Base-by-base conservation (phyloP, 805 yeast species). In the Saccharomycopsis microspora region DNA sequence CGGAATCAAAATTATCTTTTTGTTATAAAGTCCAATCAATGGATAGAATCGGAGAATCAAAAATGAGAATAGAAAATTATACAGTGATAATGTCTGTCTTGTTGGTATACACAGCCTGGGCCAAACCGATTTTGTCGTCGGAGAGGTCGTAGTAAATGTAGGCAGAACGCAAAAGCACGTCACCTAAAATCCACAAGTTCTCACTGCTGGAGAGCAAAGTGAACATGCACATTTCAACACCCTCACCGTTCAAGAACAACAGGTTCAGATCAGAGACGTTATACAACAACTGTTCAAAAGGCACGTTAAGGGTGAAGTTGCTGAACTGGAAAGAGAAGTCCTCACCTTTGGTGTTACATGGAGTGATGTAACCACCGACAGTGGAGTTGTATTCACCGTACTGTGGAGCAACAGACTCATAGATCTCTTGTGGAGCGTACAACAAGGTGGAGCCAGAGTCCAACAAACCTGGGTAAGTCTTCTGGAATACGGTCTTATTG, bases 131-230 rank as follows among this genome's bases (percentile, higher is more conserved):
- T 47, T 67, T 65, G 31, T 60, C 54, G 36, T 64, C 62, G 30
- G 70, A 78, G 43, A 77, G 57, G 58, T 78, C 82, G 49, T 68
- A 79, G 43, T 75, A 80, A 40, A 72, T 65, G 56, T 78, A 78
- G 1, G 75, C 76, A 33, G 70, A 61, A 51, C 74, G 65, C 51
- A 79, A 58, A 59, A 79, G 72, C 5, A 71, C 63, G 57, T 76
- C 81, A 45, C 84, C 85, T 11, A 76, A 58, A 7, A 71, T 68
- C 51, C 70, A 68, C 47, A 66, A 59, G 3, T 62, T 51, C 31
- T 63, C 65, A 48, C 64, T 64, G 9, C 66, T 56, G 3, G 60
- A 53, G 36, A 64, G 54, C 5, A 75, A 50, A 5, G 75, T 76
- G 41, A 76, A 56, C 6, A 68, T 70, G 63, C 82, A 77, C 33